Percentiles rank a stretch among this genome's conserved stretches.
phyloP scores from a whole-genome alignment of 177 flowering plant species.

The Vitis hybrid region DNA sequence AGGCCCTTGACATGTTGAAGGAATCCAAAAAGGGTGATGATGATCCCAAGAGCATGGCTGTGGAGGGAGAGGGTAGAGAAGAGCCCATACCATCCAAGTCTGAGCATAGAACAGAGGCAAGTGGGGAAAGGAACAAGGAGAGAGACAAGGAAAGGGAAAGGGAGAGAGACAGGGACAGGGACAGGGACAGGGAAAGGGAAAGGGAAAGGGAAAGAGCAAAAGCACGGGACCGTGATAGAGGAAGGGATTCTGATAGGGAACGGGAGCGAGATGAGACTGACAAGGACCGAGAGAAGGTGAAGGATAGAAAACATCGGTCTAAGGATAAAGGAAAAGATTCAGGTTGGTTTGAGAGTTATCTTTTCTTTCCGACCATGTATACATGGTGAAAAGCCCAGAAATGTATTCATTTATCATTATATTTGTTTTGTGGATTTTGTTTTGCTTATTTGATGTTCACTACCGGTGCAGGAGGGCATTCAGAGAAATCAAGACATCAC shows the following conservation, averaged over 20 bases:
- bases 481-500: conserved; percentile 73
- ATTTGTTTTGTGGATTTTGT: background rate
- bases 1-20: conserved; percentile 52
- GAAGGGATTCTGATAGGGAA: conserved; percentile 62
- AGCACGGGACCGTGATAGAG: conserved; percentile 62
- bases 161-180: conserved; percentile 33
- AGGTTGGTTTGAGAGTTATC: conserved; percentile 24
- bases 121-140: conserved; percentile 58
- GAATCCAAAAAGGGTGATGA: conserved; percentile 73
- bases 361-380: background rate
- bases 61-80: conserved; percentile 52
- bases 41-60: conserved; percentile 37
- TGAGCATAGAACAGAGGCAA: conserved; percentile 47
- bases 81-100: conserved; percentile 40
- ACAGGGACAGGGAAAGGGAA: conserved; percentile 38
- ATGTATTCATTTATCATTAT: background rate
- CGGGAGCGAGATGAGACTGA: conserved; percentile 69
- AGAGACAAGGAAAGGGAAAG: conserved; percentile 6
- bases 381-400: too few relatives aligned
- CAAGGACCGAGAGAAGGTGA: conserved; percentile 59
- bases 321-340: conserved; percentile 66
- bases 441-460: background rate
- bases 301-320: conserved; percentile 66
- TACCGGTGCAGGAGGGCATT: conserved; percentile 47
- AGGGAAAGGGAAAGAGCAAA: conserved; percentile 52